Evolutionary conservation across 768 basidiomycete species (phyloP).

Genomic region (Podaxis sp.): DNA sequence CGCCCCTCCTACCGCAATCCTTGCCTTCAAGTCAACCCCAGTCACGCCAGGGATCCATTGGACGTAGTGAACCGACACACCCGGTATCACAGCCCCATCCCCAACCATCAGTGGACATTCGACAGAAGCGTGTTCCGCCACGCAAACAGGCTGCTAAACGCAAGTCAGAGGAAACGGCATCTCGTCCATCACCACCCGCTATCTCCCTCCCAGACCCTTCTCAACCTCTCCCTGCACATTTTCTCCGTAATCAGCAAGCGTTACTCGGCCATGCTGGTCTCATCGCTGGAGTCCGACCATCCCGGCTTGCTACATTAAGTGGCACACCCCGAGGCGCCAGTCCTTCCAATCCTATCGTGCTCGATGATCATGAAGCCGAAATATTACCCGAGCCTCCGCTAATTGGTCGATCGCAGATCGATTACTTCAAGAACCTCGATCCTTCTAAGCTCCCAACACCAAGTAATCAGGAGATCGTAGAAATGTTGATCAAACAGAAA

Average conservation of each 20-base stretch:
- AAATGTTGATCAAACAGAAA: conserved; percentile 57
- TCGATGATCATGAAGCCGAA: conserved; percentile 54
- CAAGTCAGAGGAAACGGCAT: conserved; percentile 37
- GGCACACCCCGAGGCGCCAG: conserved; percentile 47
- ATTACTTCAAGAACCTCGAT: conserved; percentile 30
- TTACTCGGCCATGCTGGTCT: conserved; percentile 72
- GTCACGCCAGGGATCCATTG: conserved; percentile 12
- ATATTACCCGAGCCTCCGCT: conserved; percentile 26
- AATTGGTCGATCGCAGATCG: conserved; percentile 2
- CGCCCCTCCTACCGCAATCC: conserved; percentile 32
- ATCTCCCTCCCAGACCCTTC: conserved; percentile 64
- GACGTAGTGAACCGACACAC: conserved; percentile 5
- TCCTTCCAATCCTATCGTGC: conserved; percentile 63
- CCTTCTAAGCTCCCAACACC: conserved; percentile 45
- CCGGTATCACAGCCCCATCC: conserved; percentile 17
- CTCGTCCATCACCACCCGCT: conserved; percentile 49
- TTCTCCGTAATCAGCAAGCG: conserved; percentile 70
- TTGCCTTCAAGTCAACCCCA: conserved; percentile 6
- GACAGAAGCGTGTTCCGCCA: conserved; percentile 17
- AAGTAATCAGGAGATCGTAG: conserved; percentile 57
- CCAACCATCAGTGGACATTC: conserved; percentile 20
- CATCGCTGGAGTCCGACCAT: conserved; percentile 63
- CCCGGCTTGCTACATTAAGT: conserved; percentile 40
- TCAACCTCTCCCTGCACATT: conserved; percentile 61
- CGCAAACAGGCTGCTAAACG: conserved; percentile 32